phyloP scores from a whole-genome alignment of 495 filamentous ascomycete species.

The Penicillium canescens region DNA sequence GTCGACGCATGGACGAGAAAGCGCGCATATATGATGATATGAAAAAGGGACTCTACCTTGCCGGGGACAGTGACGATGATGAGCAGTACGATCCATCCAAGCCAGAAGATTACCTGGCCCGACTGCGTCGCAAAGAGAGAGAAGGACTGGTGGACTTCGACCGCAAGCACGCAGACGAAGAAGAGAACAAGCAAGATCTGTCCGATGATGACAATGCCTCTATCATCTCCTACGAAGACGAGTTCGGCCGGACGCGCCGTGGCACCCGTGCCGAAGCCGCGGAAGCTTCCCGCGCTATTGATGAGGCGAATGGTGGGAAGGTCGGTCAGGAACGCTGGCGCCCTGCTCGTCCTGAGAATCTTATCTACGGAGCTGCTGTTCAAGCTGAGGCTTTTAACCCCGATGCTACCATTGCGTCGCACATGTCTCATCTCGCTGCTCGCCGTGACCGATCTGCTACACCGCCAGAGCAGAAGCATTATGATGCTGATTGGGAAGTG shows the following conservation, averaged over 20 bases:
- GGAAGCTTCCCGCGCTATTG: slow-evolving; percentile 52
- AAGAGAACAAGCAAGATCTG: slow-evolving; percentile 38
- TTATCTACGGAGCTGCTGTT: slow-evolving; percentile 83
- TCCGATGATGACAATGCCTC: slow-evolving; percentile 54
- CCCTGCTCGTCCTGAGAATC: slow-evolving; percentile 62
- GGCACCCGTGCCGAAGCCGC: slow-evolving; percentile 65
- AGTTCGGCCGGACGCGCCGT: slow-evolving; percentile 76
- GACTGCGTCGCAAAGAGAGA: slow-evolving; percentile 41
- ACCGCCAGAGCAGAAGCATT: slow-evolving; percentile 77
- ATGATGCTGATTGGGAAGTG: slow-evolving; percentile 79
- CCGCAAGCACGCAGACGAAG: slow-evolving; percentile 80
- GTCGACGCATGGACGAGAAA: slow-evolving; percentile 83
- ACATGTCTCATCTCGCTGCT: slow-evolving; percentile 72
- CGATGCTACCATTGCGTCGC: slow-evolving; percentile 52
- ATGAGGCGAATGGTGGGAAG: slow-evolving; percentile 33
- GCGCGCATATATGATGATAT: slow-evolving; percentile 79
- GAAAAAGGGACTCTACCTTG: slow-evolving; percentile 66
- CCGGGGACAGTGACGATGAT: slow-evolving; percentile 45
- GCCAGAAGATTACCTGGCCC: slow-evolving; percentile 28
- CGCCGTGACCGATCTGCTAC: slow-evolving; percentile 74
- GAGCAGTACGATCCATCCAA: slow-evolving; percentile 27
- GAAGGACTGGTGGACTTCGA: slow-evolving; percentile 86
- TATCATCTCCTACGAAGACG: slow-evolving; percentile 80
- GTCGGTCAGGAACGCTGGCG: slow-evolving; percentile 52
- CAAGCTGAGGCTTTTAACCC: slow-evolving; percentile 80